Evolutionary conservation across 495 filamentous ascomycete species (phyloP).

Genomic region (Aspergillus cavernicola): DNA sequence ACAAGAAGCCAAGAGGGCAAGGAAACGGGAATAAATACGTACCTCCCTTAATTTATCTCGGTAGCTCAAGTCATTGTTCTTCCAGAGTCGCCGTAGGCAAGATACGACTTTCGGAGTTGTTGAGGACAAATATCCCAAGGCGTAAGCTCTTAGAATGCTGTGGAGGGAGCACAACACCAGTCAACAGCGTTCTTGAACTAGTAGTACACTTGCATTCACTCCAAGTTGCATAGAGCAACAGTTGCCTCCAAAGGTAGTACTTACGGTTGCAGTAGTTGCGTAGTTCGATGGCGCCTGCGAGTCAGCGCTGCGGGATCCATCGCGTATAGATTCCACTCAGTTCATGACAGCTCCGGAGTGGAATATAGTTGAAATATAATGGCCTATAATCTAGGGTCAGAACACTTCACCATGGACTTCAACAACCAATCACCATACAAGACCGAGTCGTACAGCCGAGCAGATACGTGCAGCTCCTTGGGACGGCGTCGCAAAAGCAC

Average conservation of each 20-base stretch:
- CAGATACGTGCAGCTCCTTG: not conserved
- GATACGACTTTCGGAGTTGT: conserved; percentile 63
- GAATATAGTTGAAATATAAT: not conserved
- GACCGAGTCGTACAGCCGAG: conserved; percentile 4
- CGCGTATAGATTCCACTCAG: conserved; percentile 21
- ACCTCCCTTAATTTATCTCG: conserved; percentile 40
- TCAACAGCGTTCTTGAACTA: conserved; percentile 2
- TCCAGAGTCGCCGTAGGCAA: conserved; percentile 46
- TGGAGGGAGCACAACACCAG: conserved; percentile 12
- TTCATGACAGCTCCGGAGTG: conserved; percentile 17
- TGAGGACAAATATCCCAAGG: conserved; percentile 68
- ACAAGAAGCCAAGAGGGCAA: not conserved
- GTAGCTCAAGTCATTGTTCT: conserved; percentile 40
- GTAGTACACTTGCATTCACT: conserved; percentile 5
- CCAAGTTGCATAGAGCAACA: conserved; percentile 20
- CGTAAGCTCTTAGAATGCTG: conserved; percentile 71
- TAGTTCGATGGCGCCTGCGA: conserved; percentile 23
- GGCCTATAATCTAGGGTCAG: conserved; percentile 10
- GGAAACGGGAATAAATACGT: conserved; percentile 15
- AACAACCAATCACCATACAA: conserved; percentile 3
- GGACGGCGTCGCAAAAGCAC: not conserved
- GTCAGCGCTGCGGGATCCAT: conserved; percentile 31
- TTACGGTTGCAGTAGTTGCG: conserved; percentile 30
- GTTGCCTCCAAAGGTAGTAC: conserved; percentile 10
- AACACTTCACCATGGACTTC: not conserved